Conservation (phyloP, 2,329 filamentous ascomycete genomes). For the Emericellopsis atlantica region DNA sequence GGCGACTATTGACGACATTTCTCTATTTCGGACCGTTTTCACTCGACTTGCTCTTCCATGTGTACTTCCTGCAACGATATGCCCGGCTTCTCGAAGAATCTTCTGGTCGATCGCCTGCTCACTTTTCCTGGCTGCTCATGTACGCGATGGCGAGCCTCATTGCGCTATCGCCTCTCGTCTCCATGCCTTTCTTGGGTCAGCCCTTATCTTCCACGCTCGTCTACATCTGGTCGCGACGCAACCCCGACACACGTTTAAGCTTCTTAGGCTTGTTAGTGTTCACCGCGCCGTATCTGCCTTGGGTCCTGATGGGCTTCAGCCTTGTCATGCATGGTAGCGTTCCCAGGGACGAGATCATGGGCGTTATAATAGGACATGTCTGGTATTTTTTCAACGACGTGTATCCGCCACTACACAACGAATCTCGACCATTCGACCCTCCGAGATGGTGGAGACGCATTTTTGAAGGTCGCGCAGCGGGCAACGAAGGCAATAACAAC, state of each 20-base stretch:
- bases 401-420: constrained; percentile 81
- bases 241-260: constrained; percentile 81
- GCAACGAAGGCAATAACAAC: constrained; percentile 38
- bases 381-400: constrained; percentile 99
- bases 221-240: constrained; percentile 94
- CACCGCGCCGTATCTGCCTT: constrained; percentile 86
- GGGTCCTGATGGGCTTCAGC: constrained; percentile 90
- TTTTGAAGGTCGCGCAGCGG: constrained; percentile 49
- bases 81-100: constrained; percentile 90
- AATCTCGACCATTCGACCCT: constrained; percentile 75
- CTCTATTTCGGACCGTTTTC: constrained; percentile 94
- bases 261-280: constrained; percentile 85
- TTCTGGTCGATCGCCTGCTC: constrained; percentile 78
- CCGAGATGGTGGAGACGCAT: constrained; percentile 81
- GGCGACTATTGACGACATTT: constrained; percentile 92
- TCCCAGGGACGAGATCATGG: constrained; percentile 93
- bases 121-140: constrained; percentile 88
- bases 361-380: constrained; percentile 85
- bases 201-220: constrained; percentile 86
- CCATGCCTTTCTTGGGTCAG: constrained; percentile 88
- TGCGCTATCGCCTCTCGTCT: constrained; percentile 71
- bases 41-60: constrained; percentile 89
- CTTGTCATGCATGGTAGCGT: constrained; percentile 80
- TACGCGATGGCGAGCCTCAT: constrained; percentile 76
- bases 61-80: constrained; percentile 97